Conservation (phyloP, 1,139 yeast species). For the Petasospora fabianii region DNA sequence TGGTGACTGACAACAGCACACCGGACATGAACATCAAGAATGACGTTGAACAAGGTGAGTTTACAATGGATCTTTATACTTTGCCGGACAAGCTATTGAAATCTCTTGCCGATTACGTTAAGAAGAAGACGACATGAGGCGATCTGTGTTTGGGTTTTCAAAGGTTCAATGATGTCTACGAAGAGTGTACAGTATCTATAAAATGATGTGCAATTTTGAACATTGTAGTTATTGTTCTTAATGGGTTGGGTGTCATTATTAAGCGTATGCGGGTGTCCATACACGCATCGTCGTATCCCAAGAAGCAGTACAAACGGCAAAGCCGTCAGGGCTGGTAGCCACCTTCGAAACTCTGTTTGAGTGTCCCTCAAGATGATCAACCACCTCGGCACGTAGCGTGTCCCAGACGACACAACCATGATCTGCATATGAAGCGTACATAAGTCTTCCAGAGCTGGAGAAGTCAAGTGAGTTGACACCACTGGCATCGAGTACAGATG, state of each 20-base stretch:
- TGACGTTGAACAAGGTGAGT: constrained; percentile 95
- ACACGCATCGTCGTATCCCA: constrained; percentile 68
- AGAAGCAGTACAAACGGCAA: constrained; percentile 66
- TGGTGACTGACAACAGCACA: constrained; percentile 95
- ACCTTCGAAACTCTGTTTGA: constrained; percentile 61
- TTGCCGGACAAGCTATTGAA: constrained; percentile 88
- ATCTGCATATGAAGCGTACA: constrained; percentile 76
- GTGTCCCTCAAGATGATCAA: constrained; percentile 62
- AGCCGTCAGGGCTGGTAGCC: constrained; percentile 68
- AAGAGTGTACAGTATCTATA: constrained; percentile 1
- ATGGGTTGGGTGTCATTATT: constrained; percentile 4
- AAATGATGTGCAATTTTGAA: background rate
- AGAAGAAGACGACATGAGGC: constrained; percentile 41
- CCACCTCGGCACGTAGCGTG: constrained; percentile 56
- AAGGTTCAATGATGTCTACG: background rate
- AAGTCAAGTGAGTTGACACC: constrained; percentile 73
- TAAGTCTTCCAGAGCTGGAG: constrained; percentile 69
- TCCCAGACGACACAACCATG: constrained; percentile 81
- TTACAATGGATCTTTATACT: constrained; percentile 92
- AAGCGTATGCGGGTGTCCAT: constrained; percentile 48
- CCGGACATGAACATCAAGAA: constrained; percentile 95
- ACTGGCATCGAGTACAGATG: constrained; percentile 46
- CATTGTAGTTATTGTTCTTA: background rate
- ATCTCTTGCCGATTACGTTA: constrained; percentile 92
- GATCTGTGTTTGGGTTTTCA: background rate